These are phyloP conservation scores for Pseudogymnoascus verrucosus DNA, from an alignment of 2,329 filamentous ascomycete genomes.

Conservation along the genomic window DNA sequence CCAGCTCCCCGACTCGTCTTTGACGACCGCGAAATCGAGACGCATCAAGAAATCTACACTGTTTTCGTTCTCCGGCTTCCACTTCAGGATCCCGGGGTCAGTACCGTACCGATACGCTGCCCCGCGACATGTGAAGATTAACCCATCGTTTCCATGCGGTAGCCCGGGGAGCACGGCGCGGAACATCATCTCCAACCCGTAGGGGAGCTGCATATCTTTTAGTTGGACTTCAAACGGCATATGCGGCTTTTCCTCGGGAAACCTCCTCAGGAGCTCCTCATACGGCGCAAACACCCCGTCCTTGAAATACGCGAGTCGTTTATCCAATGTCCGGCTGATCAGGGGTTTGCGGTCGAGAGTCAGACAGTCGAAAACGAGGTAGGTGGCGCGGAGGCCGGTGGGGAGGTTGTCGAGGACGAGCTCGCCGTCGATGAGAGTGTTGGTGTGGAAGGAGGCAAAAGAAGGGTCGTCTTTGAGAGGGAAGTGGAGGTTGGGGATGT, in stretches of 20 bases:
- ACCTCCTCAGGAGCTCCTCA: constrained; percentile 52
- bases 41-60: constrained; percentile 84
- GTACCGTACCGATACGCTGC: constrained; percentile 85
- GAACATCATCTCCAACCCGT: constrained; percentile 90
- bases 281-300: constrained; percentile 69
- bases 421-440: constrained; percentile 87
- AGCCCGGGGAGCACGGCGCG: constrained; percentile 73
- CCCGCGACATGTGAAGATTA: constrained; percentile 93
- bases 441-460: constrained; percentile 60
- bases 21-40: constrained; percentile 65
- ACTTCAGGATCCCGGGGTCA: constrained; percentile 89
- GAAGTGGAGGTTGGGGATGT: constrained; percentile 71
- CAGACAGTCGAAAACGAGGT: constrained; percentile 89
- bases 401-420: constrained; percentile 75
- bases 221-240: constrained; percentile 77
- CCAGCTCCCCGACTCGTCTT: constrained; percentile 56
- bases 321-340: constrained; percentile 75
- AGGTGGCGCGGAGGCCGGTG: constrained; percentile 66
- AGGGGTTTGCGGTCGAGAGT: constrained; percentile 69
- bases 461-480: constrained; percentile 56
- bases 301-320: constrained; percentile 79
- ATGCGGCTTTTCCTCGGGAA: constrained; percentile 58
- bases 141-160: constrained; percentile 87
- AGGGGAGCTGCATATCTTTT: constrained; percentile 83
- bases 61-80: constrained; percentile 94